Conservation (phyloP, 1,284 basidiomycete genomes). For the Ganoderma lucidum region DNA sequence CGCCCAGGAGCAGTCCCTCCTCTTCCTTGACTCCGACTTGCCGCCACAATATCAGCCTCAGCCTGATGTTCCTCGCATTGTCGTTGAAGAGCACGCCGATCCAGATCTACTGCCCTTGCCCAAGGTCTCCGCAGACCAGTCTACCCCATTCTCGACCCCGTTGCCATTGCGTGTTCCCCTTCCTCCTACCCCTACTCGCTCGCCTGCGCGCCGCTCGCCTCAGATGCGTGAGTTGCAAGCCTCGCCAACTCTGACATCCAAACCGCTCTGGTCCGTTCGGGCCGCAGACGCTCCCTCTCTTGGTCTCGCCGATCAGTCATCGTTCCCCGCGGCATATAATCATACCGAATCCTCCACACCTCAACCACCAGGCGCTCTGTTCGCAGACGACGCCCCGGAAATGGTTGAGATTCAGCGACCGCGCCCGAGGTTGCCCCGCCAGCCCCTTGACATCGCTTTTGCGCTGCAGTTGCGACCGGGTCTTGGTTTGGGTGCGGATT, state of each 20-base stretch:
- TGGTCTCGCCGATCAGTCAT: conserved; percentile 29
- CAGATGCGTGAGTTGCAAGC: conserved; percentile 43
- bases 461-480: conserved; percentile 79
- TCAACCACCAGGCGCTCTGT: conserved; percentile 39
- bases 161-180: conserved; percentile 24
- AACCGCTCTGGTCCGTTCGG: conserved; percentile 52
- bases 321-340: conserved; percentile 16
- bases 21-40: conserved; percentile 29
- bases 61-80: conserved; percentile 31
- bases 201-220: conserved; percentile 36
- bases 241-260: conserved; percentile 35
- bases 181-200: conserved; percentile 32
- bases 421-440: conserved; percentile 45
- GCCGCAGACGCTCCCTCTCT: conserved; percentile 45
- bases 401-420: conserved; percentile 33
- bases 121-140: conserved; percentile 12
- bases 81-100: conserved; percentile 37
- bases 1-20: conserved; percentile 39
- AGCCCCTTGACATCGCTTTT: conserved; percentile 71
- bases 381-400: conserved; percentile 32
- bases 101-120: conserved; percentile 45
- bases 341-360: conserved; percentile 30
- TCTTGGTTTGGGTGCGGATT: conserved; percentile 70
- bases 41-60: conserved; percentile 29
- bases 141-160: conserved; percentile 38